These are phyloP conservation scores for Athelia sp. DNA, from an alignment of 1,284 basidiomycete species.

Conservation along the genomic window DNA sequence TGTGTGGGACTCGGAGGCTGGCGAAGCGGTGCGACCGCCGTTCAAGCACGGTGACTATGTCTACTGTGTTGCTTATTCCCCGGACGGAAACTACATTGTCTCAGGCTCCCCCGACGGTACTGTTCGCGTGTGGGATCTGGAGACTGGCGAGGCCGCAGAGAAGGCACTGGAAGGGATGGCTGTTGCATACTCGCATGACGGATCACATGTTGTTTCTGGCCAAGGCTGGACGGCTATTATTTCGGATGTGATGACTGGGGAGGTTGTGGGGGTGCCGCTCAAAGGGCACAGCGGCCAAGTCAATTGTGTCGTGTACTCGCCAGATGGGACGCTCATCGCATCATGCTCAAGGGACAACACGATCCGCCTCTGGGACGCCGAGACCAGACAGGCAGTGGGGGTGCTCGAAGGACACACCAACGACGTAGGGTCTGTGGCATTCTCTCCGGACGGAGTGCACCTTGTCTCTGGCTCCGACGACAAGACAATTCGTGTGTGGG, in stretches of 20 bases:
- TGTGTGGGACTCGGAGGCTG: not conserved
- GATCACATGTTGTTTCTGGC: too few relatives aligned
- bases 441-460: slow-evolving; percentile 12
- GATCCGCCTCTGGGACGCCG: not conserved
- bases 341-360: not conserved
- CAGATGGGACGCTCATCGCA: not conserved
- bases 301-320: not conserved
- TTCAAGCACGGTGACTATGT: not conserved
- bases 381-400: not conserved
- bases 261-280: not conserved
- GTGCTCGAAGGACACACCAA: slow-evolving; percentile 7
- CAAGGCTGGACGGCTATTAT: too few relatives aligned
- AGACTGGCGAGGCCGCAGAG: too few relatives aligned
- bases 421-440: slow-evolving; percentile 7
- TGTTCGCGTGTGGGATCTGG: not conserved
- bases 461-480: slow-evolving; percentile 15
- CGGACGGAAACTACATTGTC: not conserved
- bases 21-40: not conserved
- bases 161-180: too few relatives aligned
- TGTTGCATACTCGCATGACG: too few relatives aligned
- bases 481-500: slow-evolving; percentile 13
- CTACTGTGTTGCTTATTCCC: not conserved
- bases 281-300: not conserved
- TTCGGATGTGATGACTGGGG: too few relatives aligned
- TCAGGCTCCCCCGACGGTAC: not conserved